A percentile compares a stretch with the other conserved stretches of the same genome.
Conservation (phyloP, 1,139 yeast species). For the Debaryomyces subglobosus region DNA sequence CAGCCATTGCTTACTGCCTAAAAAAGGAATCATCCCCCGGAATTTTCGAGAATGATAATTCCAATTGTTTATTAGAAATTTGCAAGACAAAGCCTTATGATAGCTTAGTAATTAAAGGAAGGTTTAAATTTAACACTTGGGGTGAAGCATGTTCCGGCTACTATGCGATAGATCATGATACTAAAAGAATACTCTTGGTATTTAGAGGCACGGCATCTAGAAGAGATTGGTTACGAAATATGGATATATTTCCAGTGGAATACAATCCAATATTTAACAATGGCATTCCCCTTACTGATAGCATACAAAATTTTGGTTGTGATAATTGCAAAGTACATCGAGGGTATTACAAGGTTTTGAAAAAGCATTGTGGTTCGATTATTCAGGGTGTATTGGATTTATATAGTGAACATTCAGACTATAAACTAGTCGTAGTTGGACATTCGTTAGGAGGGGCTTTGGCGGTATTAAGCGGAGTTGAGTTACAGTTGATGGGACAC, state of each 20-base stretch:
- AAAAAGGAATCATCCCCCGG: constrained; percentile 27
- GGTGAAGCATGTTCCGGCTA: constrained; percentile 57
- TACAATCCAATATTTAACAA: constrained; percentile 36
- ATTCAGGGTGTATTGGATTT: constrained; percentile 35
- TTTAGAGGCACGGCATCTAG: constrained; percentile 63
- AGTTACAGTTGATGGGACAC: constrained; percentile 53
- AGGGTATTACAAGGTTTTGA: constrained; percentile 54
- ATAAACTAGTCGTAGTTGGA: constrained; percentile 57
- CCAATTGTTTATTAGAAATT: constrained; percentile 25
- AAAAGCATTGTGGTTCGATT: constrained; percentile 41
- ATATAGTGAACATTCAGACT: constrained; percentile 42
- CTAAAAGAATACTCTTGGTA: constrained; percentile 40
- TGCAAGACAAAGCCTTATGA: constrained; percentile 24
- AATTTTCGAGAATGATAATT: constrained; percentile 18
- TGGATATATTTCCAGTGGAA: constrained; percentile 44
- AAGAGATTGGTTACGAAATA: constrained; percentile 60
- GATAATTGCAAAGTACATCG: constrained; percentile 57
- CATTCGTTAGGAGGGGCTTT: constrained; percentile 79
- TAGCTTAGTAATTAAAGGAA: constrained; percentile 34
- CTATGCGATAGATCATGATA: constrained; percentile 44
- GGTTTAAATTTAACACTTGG: constrained; percentile 42
- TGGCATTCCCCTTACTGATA: constrained; percentile 10
- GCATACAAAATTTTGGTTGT: constrained; percentile 33
- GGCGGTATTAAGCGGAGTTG: constrained; percentile 62
- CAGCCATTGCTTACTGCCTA: constrained; percentile 44